Conservation (phyloP, 2,329 filamentous ascomycete genomes). For the Saccharata proteae region DNA sequence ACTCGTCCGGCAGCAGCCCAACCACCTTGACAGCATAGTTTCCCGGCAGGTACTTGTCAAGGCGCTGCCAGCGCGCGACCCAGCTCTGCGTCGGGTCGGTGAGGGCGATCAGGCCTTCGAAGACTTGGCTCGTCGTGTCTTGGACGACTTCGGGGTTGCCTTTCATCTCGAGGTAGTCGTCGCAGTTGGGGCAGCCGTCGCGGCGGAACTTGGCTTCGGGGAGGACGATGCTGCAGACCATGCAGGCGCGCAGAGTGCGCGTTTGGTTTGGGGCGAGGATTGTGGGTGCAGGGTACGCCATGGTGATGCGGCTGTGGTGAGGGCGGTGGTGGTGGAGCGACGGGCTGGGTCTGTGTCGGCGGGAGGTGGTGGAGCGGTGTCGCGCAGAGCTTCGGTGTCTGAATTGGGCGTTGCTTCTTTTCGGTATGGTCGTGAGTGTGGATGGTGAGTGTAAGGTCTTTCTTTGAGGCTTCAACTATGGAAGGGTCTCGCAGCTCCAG, state of each 20-base stretch:
- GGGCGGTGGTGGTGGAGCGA: constrained; percentile 2
- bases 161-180: constrained; percentile 74
- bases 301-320: neutral
- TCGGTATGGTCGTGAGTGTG: no score
- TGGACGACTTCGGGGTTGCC: constrained; percentile 70
- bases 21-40: constrained; percentile 94
- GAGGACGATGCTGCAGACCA: constrained; percentile 96
- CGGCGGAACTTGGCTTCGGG: constrained; percentile 69
- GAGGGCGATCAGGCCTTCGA: constrained; percentile 81
- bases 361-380: constrained; percentile 3
- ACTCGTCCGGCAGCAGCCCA: constrained; percentile 39
- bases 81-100: constrained; percentile 74
- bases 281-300: constrained; percentile 12
- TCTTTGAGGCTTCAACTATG: no score
- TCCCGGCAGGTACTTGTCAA: constrained; percentile 78
- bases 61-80: constrained; percentile 92
- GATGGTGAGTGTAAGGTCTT: no score
- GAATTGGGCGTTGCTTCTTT: neutral
- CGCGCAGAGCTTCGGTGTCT: constrained; percentile 28
- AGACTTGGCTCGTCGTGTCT: constrained; percentile 91
- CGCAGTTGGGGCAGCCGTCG: constrained; percentile 92
- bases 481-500: no score
- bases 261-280: constrained; percentile 57
- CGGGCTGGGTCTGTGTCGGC: no score
- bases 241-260: constrained; percentile 87